These are phyloP conservation scores for Physcomitrium patens DNA, from an alignment of 225 moss, liverwort and hornwort genomes.

Conservation along the genomic window DNA sequence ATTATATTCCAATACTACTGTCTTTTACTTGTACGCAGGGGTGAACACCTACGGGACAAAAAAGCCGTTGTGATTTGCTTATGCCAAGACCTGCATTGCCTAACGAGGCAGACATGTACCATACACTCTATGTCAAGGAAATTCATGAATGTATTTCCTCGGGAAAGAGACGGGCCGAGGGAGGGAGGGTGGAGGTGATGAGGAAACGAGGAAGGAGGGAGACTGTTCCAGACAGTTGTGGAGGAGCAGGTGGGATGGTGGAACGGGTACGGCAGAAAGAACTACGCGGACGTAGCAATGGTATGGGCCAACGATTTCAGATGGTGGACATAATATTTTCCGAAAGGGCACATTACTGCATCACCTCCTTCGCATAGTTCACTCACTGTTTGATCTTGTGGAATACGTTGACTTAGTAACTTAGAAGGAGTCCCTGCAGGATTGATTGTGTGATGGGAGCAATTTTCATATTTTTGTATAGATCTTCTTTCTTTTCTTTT, in stretches of 20 bases:
- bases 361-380: constrained; percentile 47
- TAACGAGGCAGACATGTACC: constrained; percentile 45
- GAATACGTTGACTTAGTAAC: too few species aligned
- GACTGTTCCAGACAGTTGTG: constrained; percentile 64
- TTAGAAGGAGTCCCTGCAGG: too few species aligned
- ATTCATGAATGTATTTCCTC: background rate
- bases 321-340: constrained; percentile 55
- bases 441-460: too few species aligned
- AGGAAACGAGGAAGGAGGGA: constrained; percentile 58
- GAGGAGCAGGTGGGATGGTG: constrained; percentile 60
- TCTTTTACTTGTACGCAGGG: too few species aligned
- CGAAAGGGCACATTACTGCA: constrained; percentile 46
- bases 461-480: too few species aligned
- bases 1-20: too few species aligned
- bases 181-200: constrained; percentile 41
- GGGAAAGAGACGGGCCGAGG: constrained; percentile 43
- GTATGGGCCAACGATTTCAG: constrained; percentile 58
- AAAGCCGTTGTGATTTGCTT: background rate
- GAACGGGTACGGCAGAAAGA: constrained; percentile 62
- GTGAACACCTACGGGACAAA: too few species aligned
- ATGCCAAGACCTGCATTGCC: constrained; percentile 48
- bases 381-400: too few species aligned
- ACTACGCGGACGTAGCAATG: constrained; percentile 56
- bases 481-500: too few species aligned
- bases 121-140: constrained; percentile 27